Percentiles rank a stretch among this genome's conserved stretches.
phyloP scores from a whole-genome alignment of 352 stramenopile genomes.

The Globisporangium lucens region DNA sequence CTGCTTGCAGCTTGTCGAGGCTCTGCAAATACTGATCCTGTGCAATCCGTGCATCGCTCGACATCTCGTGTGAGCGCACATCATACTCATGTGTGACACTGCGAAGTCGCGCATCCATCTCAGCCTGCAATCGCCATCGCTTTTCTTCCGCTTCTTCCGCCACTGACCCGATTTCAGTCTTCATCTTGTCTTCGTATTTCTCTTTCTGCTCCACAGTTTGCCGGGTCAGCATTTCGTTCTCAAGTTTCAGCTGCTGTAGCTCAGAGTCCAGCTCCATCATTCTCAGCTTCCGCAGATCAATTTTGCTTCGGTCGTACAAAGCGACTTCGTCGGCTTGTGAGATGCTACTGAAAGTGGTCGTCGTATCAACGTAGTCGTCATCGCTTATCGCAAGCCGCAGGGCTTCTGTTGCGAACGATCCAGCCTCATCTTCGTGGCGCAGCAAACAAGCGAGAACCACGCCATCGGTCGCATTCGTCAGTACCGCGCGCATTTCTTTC shows the following conservation, averaged over 20 bases:
- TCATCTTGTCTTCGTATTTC: constrained; percentile 34
- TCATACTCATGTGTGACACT: constrained; percentile 32
- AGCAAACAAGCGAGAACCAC: constrained; percentile 41
- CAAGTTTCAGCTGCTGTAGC: constrained; percentile 61
- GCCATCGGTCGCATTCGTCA: constrained; percentile 41
- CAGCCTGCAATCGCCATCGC: constrained; percentile 25
- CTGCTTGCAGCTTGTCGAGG: constrained; percentile 42
- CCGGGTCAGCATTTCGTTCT: constrained; percentile 66
- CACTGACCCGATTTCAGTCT: constrained; percentile 23
- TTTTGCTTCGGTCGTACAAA: constrained; percentile 50
- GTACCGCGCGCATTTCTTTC: constrained; percentile 22
- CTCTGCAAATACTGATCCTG: constrained; percentile 57
- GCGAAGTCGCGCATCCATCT: constrained; percentile 28
- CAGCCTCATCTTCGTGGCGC: constrained; percentile 2
- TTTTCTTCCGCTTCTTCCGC: constrained; percentile 23
- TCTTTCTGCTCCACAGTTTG: constrained; percentile 46
- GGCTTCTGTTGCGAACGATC: constrained; percentile 9
- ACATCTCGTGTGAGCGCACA: constrained; percentile 25
- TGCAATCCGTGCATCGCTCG: constrained; percentile 37
- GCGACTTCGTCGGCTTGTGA: constrained; percentile 58
- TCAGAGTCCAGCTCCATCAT: constrained; percentile 62
- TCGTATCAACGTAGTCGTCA: constrained; percentile 14
- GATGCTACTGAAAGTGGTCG: constrained; percentile 26
- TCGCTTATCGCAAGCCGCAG: constrained; percentile 6
- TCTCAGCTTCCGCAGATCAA: constrained; percentile 49